phyloP scores from a whole-genome alignment of 2,329 filamentous ascomycete genomes.

The Cyclaneusma minus region DNA sequence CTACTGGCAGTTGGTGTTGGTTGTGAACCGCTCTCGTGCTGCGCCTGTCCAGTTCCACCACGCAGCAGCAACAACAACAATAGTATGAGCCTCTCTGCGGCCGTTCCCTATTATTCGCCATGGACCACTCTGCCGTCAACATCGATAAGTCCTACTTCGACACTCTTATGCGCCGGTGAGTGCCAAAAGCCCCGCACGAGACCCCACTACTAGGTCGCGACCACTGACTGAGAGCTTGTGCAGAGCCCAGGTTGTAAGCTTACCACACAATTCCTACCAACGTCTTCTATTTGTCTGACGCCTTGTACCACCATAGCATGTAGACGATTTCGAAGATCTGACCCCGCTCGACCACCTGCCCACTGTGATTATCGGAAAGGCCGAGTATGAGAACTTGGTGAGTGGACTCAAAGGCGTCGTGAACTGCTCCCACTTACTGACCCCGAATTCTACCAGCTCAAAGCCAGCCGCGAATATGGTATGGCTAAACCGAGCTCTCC shows the following conservation, averaged over 20 bases:
- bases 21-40: no score
- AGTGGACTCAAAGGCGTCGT: no score
- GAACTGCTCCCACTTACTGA: no score
- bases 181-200: constrained; percentile 6
- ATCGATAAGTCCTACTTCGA: constrained; percentile 46
- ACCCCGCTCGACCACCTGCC: constrained; percentile 17
- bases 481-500: constrained; percentile 11
- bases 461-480: constrained; percentile 34
- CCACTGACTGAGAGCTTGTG: constrained; percentile 1
- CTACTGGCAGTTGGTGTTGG: no score
- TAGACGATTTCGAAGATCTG: no score
- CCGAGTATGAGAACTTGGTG: constrained; percentile 46
- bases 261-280: constrained; percentile 4
- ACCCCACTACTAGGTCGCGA: neutral
- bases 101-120: no score
- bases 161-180: constrained; percentile 44
- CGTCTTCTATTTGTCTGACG: constrained; percentile 21
- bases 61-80: no score
- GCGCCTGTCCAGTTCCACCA: no score
- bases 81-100: no score
- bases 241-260: constrained; percentile 33
- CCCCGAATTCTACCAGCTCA: no score
- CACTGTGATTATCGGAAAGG: constrained; percentile 38
- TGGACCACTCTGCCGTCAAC: constrained; percentile 27
- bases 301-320: no score